Evolutionary conservation across 257 asterid genomes (phyloP), one percentile per base, ranked within the genome.

Genomic region (Capsicum rhomboideum): DNA sequence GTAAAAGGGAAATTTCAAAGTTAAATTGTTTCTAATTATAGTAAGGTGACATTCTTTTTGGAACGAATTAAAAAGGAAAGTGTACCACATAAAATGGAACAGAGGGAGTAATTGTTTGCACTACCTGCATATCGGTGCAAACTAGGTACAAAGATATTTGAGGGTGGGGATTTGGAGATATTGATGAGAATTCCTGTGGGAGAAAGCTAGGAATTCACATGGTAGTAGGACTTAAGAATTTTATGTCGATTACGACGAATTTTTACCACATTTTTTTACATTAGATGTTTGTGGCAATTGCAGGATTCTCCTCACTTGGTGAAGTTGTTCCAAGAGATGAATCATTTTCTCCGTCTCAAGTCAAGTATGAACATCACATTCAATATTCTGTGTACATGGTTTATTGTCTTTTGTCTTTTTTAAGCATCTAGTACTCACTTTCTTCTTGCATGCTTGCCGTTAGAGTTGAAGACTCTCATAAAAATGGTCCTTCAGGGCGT

Each of bases 391-490:
- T 42, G 56, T 82, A 44, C 55, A 72, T 50, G 74, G 74, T 90
- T 81, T 71, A 68, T 78, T 14, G 1, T 53, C 21, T 6, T 12
- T 77, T 44, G 46, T 85, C 63, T 85, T 83, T 78, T 44, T 54
- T 77, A 87, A 52, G 84, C 82, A 86, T 87, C 87, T 86, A 77
- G 87, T 26, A 82, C 77, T 80, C 28, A 80, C 66, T 78, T 59
- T 42, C 55, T 83, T 34, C 66, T 80, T 66, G 34, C 79, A 63
- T 84, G n/a, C 37, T 58, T 78, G 37, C 82, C 72, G 56, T 56
- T 88, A 95, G 98, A 91, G 86, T 91, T 85, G 98, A 95, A 88
- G 97, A 93, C 86, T 85, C 94, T 23, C 90, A 86, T 87, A 91
- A 89, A 88, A 89, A 85, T 85, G 93, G 97, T 75, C 92, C 94